A percentile compares a stretch with the other conserved stretches of the same genome.
Conservation (phyloP, 257 asterid genomes). For the Solanum etuberosum region DNA sequence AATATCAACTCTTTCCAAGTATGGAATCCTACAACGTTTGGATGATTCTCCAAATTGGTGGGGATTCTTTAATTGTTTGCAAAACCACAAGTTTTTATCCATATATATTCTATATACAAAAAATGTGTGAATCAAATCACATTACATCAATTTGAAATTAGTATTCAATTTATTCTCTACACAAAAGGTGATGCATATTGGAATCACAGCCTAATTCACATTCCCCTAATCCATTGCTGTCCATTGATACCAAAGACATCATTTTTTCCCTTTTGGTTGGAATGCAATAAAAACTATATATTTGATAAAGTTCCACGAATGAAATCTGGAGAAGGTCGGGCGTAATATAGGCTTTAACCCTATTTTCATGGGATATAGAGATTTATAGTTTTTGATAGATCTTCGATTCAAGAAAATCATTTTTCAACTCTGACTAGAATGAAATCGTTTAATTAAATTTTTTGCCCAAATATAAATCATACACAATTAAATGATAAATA, state of each 20-base stretch:
- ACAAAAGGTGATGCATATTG: neutral
- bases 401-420: too few relatives aligned
- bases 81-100: neutral
- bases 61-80: neutral
- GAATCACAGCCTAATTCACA: neutral
- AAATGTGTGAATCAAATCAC: neutral
- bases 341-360: accelerated
- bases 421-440: neutral
- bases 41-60: neutral
- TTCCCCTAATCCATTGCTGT: neutral
- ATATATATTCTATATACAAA: neutral
- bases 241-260: neutral
- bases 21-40: neutral
- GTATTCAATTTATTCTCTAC: neutral
- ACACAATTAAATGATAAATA: neutral
- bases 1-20: neutral
- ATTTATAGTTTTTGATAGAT: too few relatives aligned
- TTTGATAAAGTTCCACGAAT: too few relatives aligned
- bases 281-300: neutral
- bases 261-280: neutral
- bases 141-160: neutral
- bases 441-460: neutral
- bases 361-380: too few relatives aligned
- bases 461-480: too few relatives aligned
- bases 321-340: too few relatives aligned